These are phyloP conservation scores for Pestalotiopsis fici DNA, from an alignment of 2,329 filamentous ascomycete species.

Conservation along the genomic window DNA sequence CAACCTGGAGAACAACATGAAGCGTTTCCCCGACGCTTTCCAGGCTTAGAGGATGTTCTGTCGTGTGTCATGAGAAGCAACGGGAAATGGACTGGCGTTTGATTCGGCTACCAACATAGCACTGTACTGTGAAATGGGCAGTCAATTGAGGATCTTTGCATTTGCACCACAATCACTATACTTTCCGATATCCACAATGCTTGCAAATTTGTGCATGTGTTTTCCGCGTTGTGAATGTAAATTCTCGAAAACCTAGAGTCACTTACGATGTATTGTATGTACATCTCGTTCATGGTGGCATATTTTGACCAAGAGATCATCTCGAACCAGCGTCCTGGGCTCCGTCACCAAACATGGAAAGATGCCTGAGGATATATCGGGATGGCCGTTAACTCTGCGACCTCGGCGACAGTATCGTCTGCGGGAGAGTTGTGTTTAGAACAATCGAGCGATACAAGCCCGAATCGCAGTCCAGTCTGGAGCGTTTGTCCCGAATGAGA, in stretches of 20 bases:
- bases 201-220: not conserved
- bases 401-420: not conserved
- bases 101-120: slow-evolving; percentile 14
- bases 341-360: too few species aligned
- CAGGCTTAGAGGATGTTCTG: slow-evolving; percentile 43
- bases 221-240: not conserved
- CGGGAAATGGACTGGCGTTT: slow-evolving; percentile 16
- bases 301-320: not conserved
- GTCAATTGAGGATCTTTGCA: slow-evolving; percentile 17
- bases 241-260: not conserved
- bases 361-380: not conserved
- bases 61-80: slow-evolving; percentile 15
- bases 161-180: slow-evolving; percentile 11
- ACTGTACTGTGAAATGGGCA: slow-evolving; percentile 15
- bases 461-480: not conserved
- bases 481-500: not conserved
- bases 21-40: slow-evolving; percentile 94
- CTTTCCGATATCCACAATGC: not conserved
- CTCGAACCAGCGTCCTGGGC: not conserved
- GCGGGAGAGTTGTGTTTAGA: not conserved
- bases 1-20: slow-evolving; percentile 81
- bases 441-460: not conserved
- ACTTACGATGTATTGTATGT: not conserved
- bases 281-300: not conserved
- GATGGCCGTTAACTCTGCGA: not conserved